A percentile compares a stretch with the other conserved stretches of the same genome.
phyloP scores from a whole-genome alignment of 108 stramenopile species.

The Nitzschia sp. region DNA sequence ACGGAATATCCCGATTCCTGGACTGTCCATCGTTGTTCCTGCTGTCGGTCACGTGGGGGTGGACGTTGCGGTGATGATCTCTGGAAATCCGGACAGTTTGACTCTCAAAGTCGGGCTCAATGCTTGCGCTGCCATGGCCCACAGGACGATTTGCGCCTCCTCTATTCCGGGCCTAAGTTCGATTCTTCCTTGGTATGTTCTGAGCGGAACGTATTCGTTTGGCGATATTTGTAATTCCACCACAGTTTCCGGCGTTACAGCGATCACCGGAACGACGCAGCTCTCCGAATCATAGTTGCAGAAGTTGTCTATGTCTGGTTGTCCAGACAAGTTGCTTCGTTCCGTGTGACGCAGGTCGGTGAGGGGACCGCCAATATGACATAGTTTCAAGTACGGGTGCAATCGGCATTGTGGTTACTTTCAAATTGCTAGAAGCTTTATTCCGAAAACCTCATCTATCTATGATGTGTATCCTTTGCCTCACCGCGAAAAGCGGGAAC shows the following conservation, averaged over 20 bases:
- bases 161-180: conserved; percentile 36
- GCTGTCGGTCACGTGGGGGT: conserved; percentile 41
- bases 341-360: too few species aligned
- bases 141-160: conserved; percentile 40
- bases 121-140: conserved; percentile 27
- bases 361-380: too few species aligned
- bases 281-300: background rate
- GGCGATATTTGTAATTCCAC: conserved; percentile 41
- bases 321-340: too few species aligned
- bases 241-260: background rate
- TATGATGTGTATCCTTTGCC: background rate
- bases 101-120: conserved; percentile 46
- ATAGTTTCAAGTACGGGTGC: too few species aligned
- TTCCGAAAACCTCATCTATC: background rate
- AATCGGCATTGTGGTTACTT: too few species aligned
- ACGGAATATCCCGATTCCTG: conserved; percentile 51
- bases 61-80: conserved; percentile 41
- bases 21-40: conserved; percentile 37
- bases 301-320: background rate
- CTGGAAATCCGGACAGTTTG: conserved; percentile 42
- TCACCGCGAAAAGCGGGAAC: background rate
- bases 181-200: conserved; percentile 50
- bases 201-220: conserved; percentile 49
- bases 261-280: background rate
- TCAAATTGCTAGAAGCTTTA: too few species aligned